Evolutionary conservation across 441 rosid genomes (phyloP), one percentile per base, ranked within the genome.

Genomic region (Brassica balearica): DNA sequence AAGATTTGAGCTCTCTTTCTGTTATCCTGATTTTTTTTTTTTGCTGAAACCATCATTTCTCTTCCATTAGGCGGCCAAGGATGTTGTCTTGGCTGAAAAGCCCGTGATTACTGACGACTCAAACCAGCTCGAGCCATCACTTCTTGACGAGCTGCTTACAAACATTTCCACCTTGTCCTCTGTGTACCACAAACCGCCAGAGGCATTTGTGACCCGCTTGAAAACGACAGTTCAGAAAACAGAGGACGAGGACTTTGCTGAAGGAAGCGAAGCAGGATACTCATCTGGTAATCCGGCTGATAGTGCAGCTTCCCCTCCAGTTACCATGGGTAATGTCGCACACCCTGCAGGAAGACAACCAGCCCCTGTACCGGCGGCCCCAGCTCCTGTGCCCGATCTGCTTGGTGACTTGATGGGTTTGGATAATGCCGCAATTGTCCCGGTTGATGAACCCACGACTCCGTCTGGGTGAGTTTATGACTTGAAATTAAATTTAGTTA

Each of bases 81-180:
- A 95, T 83, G 94, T 93, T 60, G 99, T 95, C 79, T 86, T 95
- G 76, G 98, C 98, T 71, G 99, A 95, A 87, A 95, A 95, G 83
- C 99, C 99, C 32, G 99, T 95, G 82, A 95, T 95, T 58, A 90
- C 88, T 63, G 99, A 95, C 64, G 98, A 93, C 84, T 95, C 99
- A 27, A 93, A 95, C 89, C 97, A 88, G 75, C 91, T 95, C 1
- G 98, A 95, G 34, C 63, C 96, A 69, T 84, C 99, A 83, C 96
- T 95, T 76, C 92, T 95, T 56, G 97, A 95, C 80, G 98, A 95
- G 86, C 98, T 95, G 82, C 98, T 93, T 63, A 83, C 99, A 70
- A 95, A 95, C 77, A 92, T 95, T 32, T 95, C 98, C 12, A 95
- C 99, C 36, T 83, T 93, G 84, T 91, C 99, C 38, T 95, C 98